phyloP scores from a whole-genome alignment of 1,284 basidiomycete species.

The Gomphus bonarii region DNA sequence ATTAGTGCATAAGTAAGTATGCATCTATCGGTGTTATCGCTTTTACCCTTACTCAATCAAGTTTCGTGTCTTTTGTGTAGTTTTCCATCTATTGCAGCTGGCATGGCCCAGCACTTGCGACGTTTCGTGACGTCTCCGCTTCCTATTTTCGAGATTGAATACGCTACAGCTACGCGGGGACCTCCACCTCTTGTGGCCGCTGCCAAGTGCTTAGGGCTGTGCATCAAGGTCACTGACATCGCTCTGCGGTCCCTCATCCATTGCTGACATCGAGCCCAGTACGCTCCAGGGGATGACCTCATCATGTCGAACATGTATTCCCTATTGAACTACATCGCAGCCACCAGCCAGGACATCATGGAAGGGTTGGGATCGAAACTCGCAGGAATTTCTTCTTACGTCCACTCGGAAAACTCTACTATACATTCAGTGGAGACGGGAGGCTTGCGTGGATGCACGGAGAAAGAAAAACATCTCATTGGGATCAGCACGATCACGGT shows the following conservation, averaged over 20 bases:
- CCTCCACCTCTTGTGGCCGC: slow-evolving; percentile 75
- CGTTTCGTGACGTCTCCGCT: slow-evolving; percentile 85
- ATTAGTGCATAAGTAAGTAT: slow-evolving; percentile 79
- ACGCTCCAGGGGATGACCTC: slow-evolving; percentile 82
- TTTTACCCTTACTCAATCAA: background rate
- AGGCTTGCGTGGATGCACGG: slow-evolving; percentile 56
- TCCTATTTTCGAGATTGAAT: slow-evolving; percentile 81
- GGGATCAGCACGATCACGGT: slow-evolving; percentile 88
- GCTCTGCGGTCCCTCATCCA: background rate
- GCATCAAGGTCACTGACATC: slow-evolving; percentile 57
- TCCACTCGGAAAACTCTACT: slow-evolving; percentile 33
- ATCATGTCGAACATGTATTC: slow-evolving; percentile 96
- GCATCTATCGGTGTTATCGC: slow-evolving; percentile 11
- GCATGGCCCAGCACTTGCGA: slow-evolving; percentile 74
- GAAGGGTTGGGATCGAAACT: slow-evolving; percentile 29
- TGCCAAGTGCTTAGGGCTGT: slow-evolving; percentile 82
- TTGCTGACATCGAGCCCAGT: slow-evolving; percentile 28
- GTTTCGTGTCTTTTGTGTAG: slow-evolving; percentile 27
- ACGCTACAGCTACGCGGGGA: slow-evolving; percentile 60
- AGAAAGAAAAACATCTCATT: slow-evolving; percentile 78
- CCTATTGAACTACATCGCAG: slow-evolving; percentile 82
- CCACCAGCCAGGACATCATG: slow-evolving; percentile 65
- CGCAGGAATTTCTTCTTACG: slow-evolving; percentile 30
- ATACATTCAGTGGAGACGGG: slow-evolving; percentile 48
- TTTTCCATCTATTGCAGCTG: slow-evolving; percentile 70